A percentile compares a stretch with the other conserved stretches of the same genome.
Conservation (phyloP, 805 yeast species). For the Candida takata region DNA sequence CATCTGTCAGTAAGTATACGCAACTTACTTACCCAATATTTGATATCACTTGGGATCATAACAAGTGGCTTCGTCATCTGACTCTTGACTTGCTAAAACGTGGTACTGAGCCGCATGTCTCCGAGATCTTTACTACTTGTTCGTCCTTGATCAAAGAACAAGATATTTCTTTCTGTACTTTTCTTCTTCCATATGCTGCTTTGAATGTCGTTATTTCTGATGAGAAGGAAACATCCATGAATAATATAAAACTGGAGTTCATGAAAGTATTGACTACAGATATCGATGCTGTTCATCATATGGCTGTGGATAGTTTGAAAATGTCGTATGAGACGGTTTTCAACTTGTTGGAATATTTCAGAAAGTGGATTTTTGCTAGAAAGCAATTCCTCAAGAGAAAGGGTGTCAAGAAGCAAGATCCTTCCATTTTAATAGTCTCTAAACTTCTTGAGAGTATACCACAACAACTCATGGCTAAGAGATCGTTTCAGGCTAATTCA, state of each 20-base stretch:
- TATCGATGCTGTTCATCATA: conserved; percentile 38
- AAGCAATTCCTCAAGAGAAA: conserved; percentile 16
- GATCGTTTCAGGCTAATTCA: conserved; percentile 78
- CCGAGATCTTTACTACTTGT: conserved; percentile 53
- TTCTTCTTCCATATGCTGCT: conserved; percentile 70
- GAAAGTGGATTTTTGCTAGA: conserved; percentile 52
- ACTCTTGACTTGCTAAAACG: conserved; percentile 59
- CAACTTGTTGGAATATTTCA: conserved; percentile 73
- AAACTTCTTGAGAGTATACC: conserved; percentile 51
- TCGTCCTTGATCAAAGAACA: conserved; percentile 61
- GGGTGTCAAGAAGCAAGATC: conserved; percentile 20
- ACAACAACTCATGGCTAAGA: conserved; percentile 59
- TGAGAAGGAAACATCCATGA: conserved; percentile 31
- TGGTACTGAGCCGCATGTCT: conserved; percentile 17
- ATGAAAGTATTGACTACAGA: conserved; percentile 46
- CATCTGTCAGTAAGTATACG: conserved; percentile 39
- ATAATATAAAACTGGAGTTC: conserved; percentile 53
- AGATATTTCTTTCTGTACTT: conserved; percentile 61
- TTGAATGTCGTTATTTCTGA: conserved; percentile 51
- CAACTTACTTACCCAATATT: conserved; percentile 59
- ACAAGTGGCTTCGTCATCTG: conserved; percentile 66
- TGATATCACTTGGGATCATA: conserved; percentile 45
- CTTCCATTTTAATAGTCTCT: conserved; percentile 33
- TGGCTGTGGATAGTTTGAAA: conserved; percentile 52
- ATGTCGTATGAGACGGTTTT: conserved; percentile 69